phyloP scores from a whole-genome alignment of 2,329 filamentous ascomycete genomes.

The Cyclaneusma minus region DNA sequence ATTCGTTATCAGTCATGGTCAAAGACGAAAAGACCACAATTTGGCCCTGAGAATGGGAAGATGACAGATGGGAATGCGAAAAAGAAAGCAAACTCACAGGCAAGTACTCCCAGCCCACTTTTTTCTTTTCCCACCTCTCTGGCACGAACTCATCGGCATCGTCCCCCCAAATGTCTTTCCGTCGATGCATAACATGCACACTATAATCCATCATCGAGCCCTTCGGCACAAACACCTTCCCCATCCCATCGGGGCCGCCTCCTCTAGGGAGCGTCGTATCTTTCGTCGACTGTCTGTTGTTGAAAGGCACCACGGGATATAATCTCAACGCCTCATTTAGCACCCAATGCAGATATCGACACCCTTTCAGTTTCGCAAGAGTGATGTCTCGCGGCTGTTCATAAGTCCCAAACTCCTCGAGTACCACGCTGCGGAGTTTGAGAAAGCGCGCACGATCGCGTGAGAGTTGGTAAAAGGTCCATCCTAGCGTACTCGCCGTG shows the following conservation, averaged over 20 bases:
- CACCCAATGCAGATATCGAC: slow-evolving; percentile 15
- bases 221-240: slow-evolving; percentile 17
- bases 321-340: slow-evolving; percentile 29
- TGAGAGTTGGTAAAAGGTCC: slow-evolving; percentile 28
- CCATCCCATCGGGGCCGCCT: slow-evolving; percentile 19
- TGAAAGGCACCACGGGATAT: slow-evolving; percentile 36
- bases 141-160: slow-evolving; percentile 21
- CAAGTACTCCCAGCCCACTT: slow-evolving; percentile 27
- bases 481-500: slow-evolving; percentile 34
- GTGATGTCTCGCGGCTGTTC: slow-evolving; percentile 13
- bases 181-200: slow-evolving; percentile 18
- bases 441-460: slow-evolving; percentile 24
- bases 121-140: slow-evolving; percentile 22
- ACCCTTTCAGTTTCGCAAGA: slow-evolving; percentile 13
- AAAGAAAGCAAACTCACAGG: slow-evolving; percentile 12
- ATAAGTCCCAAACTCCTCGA: slow-evolving; percentile 21
- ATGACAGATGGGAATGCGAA: not conserved
- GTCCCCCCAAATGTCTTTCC: slow-evolving; percentile 21
- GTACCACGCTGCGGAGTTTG: slow-evolving; percentile 25
- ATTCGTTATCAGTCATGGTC: slow-evolving; percentile 1
- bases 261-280: slow-evolving; percentile 24
- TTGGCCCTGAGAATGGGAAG: not conserved
- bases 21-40: not conserved
- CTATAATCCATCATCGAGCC: slow-evolving; percentile 16
- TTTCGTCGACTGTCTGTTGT: slow-evolving; percentile 29